Conservation (phyloP, 2,329 filamentous ascomycete genomes). For the Colletotrichum camelliae region DNA sequence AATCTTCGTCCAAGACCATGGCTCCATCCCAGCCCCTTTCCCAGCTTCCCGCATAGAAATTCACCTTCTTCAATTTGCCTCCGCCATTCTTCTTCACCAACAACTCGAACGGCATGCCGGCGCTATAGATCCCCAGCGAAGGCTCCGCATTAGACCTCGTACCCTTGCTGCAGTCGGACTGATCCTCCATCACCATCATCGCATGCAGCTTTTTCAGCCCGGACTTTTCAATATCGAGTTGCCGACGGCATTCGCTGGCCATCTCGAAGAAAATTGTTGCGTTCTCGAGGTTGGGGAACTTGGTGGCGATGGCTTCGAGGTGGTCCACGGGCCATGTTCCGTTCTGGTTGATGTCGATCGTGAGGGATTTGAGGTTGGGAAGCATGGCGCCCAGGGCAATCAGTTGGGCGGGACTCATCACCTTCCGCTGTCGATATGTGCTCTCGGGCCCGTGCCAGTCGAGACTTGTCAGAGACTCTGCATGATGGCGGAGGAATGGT, state of each 20-base stretch:
- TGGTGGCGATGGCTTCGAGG: not conserved
- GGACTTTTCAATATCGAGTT: not conserved
- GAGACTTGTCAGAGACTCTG: not conserved
- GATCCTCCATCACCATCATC: not conserved
- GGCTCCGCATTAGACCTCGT: not conserved
- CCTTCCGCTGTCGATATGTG: not conserved
- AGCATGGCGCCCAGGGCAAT: not conserved
- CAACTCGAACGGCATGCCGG: not conserved
- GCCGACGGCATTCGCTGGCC: not conserved
- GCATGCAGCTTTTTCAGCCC: not conserved
- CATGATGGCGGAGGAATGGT: not conserved
- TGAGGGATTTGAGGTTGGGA: not conserved
- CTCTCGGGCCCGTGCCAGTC: conserved; percentile 5
- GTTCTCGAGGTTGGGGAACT: not conserved
- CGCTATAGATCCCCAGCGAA: not conserved
- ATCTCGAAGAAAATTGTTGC: conserved; percentile 6
- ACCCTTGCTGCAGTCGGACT: not conserved
- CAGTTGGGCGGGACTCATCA: not conserved
- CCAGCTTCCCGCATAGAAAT: conserved; percentile 1
- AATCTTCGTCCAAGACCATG: not conserved
- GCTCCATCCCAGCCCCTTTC: not conserved
- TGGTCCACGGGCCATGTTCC: not conserved
- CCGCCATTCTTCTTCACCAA: not conserved
- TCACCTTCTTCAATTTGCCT: not conserved
- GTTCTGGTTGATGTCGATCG: conserved; percentile 12